Evolutionary conservation across 495 filamentous ascomycete genomes (phyloP), one percentile per base, ranked within the genome.

Genomic region (Neurospora sp.): DNA sequence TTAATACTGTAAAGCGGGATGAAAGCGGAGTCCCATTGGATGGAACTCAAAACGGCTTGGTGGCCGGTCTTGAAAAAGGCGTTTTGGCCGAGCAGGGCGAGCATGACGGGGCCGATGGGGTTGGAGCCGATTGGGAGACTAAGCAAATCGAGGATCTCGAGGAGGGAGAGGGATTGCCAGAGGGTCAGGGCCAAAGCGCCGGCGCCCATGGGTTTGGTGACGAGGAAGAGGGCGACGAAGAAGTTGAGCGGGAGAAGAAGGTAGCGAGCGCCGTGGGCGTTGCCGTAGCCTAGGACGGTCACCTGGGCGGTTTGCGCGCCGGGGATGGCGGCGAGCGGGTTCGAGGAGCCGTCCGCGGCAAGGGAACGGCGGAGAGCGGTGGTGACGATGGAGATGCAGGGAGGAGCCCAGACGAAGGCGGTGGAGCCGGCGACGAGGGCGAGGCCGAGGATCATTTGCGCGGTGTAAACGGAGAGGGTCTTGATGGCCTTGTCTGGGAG

Each of bases 51-150:
- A 0, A 90, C 91, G 18, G 95, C 95, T 82, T 98, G 96, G 82
- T 99, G 96, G 76, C 96, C 96, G 1, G 96, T 99, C 77, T 95
- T 97, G 90, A 99, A 99, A 86, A 91, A 99, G 84, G 97, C 90
- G 81, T 94, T 97, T 76, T 90, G 92, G 69, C 94, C 96, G 2
- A 99, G 86, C 18, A 98, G 82, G 44, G 89, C 96, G 12, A 99
- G 86, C 46, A 97, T 86, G 31, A 94, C 84, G 31, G 96, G 95
- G 0, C 94, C 96, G 78, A 98, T 90, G 4, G 92, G 91, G 76
- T 88, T 87, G 54, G 85, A 80, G 14, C 27, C 54, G 54, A 66
- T 66, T 2, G 88, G 84, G n/a, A n/a, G n/a, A n/a, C n/a, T 2
- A 97, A 83, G 60, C 60, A 91, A 88, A 84, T 97, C 93, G 71